These are phyloP conservation scores for Trichoderma sp. DNA, from an alignment of 2,329 filamentous ascomycete genomes.

Conservation along the genomic window DNA sequence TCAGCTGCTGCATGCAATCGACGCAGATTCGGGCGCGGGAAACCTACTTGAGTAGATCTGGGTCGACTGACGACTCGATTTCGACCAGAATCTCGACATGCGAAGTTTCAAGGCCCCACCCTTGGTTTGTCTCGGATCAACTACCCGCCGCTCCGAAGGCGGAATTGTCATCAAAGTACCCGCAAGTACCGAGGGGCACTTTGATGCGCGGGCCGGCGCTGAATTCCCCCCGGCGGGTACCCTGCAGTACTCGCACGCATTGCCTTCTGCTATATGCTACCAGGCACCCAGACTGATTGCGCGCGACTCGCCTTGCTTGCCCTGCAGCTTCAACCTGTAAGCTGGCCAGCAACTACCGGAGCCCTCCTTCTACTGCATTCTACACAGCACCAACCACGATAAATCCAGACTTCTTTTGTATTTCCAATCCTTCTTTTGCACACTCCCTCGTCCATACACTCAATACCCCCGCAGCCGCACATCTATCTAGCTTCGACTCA, in stretches of 20 bases:
- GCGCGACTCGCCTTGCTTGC: slow-evolving; percentile 21
- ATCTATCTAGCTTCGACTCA: not conserved
- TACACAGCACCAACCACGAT: not conserved
- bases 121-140: slow-evolving; percentile 17
- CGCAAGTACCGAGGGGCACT: not conserved
- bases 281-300: slow-evolving; percentile 22
- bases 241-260: not conserved
- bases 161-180: not conserved
- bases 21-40: not conserved
- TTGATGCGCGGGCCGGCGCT: not conserved
- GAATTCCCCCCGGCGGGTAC: not conserved
- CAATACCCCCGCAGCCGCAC: not conserved
- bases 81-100: not conserved
- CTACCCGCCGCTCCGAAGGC: slow-evolving; percentile 15
- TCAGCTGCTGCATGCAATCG: not conserved
- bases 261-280: too few species aligned
- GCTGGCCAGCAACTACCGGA: slow-evolving; percentile 16
- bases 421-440: not conserved
- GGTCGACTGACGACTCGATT: not conserved
- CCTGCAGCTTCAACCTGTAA: slow-evolving; percentile 20
- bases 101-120: slow-evolving; percentile 14
- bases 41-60: not conserved
- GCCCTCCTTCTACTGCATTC: slow-evolving; percentile 9
- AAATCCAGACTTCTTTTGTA: not conserved
- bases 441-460: not conserved